Percentiles rank a stretch among this genome's conserved stretches.
Conservation (phyloP, 176 grass and related monocot genomes). For the Secale cereale region DNA sequence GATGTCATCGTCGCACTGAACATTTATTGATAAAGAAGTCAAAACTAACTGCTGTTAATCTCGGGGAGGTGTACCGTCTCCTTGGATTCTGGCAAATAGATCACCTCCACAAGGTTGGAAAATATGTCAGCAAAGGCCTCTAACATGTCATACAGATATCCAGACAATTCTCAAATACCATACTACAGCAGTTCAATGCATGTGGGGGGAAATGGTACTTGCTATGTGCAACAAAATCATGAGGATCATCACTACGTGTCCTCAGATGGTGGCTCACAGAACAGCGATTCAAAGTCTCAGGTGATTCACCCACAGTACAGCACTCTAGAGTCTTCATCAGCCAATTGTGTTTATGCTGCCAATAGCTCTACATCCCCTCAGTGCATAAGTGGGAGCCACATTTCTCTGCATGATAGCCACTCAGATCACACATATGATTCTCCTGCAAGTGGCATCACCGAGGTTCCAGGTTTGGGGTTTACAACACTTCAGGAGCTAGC, state of each 20-base stretch:
- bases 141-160: conserved; percentile 30
- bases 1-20: neutral
- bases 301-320: conserved; percentile 45
- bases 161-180: conserved; percentile 28
- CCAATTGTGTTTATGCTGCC: conserved; percentile 44
- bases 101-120: conserved; percentile 21
- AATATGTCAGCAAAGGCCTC: conserved; percentile 50
- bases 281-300: conserved; percentile 26
- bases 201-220: conserved; percentile 18
- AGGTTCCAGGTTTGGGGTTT: conserved; percentile 49
- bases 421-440: conserved; percentile 66
- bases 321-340: conserved; percentile 81
- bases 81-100: conserved; percentile 17
- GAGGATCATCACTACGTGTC: conserved; percentile 31
- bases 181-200: conserved; percentile 36
- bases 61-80: neutral
- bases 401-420: conserved; percentile 64
- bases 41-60: conserved; percentile 1
- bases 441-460: conserved; percentile 68
- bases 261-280: conserved; percentile 44
- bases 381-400: conserved; percentile 54
- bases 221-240: conserved; percentile 35
- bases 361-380: conserved; percentile 62
- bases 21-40: conserved; percentile 15
- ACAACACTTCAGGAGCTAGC: conserved; percentile 66